Conservation (phyloP, 345 rosid species). For the Sisymbrium altissimum region DNA sequence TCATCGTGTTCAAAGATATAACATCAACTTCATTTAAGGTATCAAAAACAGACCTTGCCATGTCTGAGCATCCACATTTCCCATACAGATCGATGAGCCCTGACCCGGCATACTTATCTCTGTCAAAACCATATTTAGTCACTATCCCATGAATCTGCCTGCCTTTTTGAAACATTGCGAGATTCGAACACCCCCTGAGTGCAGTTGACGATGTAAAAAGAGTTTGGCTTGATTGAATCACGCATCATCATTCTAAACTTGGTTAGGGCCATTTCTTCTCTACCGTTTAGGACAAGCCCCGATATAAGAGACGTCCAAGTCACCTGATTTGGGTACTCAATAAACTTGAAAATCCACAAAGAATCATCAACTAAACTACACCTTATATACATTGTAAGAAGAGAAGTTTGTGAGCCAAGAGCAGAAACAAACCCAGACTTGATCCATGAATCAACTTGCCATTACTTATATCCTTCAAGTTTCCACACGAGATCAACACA, state of each 20-base stretch:
- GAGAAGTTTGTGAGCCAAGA: constrained; percentile 56
- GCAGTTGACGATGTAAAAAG: constrained; percentile 51
- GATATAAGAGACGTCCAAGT: constrained; percentile 57
- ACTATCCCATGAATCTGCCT: constrained; percentile 50
- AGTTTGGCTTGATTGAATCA: constrained; percentile 44
- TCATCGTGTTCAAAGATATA: constrained; percentile 67
- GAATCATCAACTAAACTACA: constrained; percentile 53
- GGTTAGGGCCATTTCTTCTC: constrained; percentile 45
- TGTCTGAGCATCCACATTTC: constrained; percentile 59
- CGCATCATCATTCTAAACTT: constrained; percentile 39
- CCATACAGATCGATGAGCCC: constrained; percentile 69
- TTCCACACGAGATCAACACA: constrained; percentile 49
- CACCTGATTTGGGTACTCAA: constrained; percentile 45
- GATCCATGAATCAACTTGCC: constrained; percentile 48
- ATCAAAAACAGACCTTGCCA: constrained; percentile 55
- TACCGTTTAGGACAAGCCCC: constrained; percentile 55
- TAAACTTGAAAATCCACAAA: constrained; percentile 37
- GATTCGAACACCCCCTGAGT: constrained; percentile 66
- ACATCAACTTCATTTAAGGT: constrained; percentile 48
- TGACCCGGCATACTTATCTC: constrained; percentile 51
- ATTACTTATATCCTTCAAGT: constrained; percentile 33
- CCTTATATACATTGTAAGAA: constrained; percentile 54
- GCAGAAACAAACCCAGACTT: constrained; percentile 43
- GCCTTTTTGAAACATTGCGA: constrained; percentile 62
- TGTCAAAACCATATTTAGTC: constrained; percentile 44